Evolutionary conservation across 2,329 filamentous ascomycete genomes (phyloP).

Genomic region (Nannizziopsis arthrosporioides): DNA sequence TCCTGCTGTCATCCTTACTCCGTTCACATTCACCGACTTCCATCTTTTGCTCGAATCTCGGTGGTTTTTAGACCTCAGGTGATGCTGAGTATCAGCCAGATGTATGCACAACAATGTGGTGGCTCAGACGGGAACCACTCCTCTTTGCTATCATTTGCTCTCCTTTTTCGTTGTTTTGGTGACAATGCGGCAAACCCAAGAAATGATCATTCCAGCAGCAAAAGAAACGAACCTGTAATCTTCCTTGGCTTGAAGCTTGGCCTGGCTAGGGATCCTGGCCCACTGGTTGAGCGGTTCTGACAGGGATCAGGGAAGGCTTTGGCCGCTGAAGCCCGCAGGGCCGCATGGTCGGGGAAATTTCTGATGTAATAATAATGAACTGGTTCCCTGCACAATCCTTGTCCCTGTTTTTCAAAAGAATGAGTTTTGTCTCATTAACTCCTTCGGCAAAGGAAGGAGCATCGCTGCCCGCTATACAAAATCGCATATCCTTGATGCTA

Average conservation of each 20-base stretch:
- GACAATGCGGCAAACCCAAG: neutral
- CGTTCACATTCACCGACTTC: too few species aligned
- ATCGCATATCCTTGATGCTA: too few species aligned
- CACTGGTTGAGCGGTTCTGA: neutral
- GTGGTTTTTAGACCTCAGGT: neutral
- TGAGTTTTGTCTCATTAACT: too few species aligned
- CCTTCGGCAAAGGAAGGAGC: too few species aligned
- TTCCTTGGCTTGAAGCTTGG: neutral
- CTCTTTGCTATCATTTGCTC: conserved; percentile 1
- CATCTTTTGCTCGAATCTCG: neutral
- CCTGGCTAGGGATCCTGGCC: neutral
- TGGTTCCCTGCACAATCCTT: too few species aligned
- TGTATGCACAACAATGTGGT: neutral
- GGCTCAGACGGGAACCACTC: too few species aligned
- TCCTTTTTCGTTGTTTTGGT: neutral
- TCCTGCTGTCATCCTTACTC: neutral
- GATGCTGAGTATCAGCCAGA: neutral
- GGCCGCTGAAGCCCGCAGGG: too few species aligned
- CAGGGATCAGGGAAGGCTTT: too few species aligned
- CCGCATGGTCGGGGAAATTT: too few species aligned
- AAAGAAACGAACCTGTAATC: neutral
- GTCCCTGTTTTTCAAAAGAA: too few species aligned
- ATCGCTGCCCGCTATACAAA: too few species aligned
- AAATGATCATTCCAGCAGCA: neutral
- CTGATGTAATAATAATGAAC: too few species aligned